Conservation (phyloP, 129 eudicot genomes). For the Centella asiatica region DNA sequence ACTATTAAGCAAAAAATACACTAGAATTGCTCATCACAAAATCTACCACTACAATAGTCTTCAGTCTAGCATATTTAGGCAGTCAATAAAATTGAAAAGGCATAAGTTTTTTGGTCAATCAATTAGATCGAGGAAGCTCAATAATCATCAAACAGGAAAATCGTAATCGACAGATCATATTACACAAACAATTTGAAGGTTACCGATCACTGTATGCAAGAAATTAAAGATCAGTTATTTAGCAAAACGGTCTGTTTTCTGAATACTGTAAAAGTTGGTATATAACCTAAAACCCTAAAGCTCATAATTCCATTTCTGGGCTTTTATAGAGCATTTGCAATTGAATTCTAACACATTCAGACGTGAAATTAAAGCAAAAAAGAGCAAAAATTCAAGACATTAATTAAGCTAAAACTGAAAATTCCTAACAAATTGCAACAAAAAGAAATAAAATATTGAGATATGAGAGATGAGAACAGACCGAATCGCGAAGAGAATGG, state of each 20-base stretch:
- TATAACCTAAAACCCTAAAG: not conserved
- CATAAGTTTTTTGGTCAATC: not conserved
- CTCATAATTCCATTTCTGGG: not conserved
- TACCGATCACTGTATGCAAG: not conserved
- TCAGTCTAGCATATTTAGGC: not conserved
- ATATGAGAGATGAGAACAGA: constrained; percentile 1
- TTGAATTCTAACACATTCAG: no score
- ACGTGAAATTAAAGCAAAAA: no score
- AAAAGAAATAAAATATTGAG: not conserved
- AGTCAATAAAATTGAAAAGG: not conserved
- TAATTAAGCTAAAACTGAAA: not conserved
- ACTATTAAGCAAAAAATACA: no score
- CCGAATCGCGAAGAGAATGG: constrained; percentile 49
- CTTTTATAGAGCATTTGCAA: no score
- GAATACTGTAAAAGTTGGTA: not conserved
- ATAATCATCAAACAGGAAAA: not conserved
- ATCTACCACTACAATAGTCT: not conserved
- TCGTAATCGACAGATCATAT: not conserved
- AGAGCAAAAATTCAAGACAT: no score
- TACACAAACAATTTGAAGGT: no score
- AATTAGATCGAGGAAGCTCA: not conserved
- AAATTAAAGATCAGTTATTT: not conserved
- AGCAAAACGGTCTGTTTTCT: not conserved
- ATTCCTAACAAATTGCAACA: not conserved
- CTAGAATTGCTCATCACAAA: not conserved